Conservation (phyloP, 306 rosid genomes). For the Cercis canadensis region DNA sequence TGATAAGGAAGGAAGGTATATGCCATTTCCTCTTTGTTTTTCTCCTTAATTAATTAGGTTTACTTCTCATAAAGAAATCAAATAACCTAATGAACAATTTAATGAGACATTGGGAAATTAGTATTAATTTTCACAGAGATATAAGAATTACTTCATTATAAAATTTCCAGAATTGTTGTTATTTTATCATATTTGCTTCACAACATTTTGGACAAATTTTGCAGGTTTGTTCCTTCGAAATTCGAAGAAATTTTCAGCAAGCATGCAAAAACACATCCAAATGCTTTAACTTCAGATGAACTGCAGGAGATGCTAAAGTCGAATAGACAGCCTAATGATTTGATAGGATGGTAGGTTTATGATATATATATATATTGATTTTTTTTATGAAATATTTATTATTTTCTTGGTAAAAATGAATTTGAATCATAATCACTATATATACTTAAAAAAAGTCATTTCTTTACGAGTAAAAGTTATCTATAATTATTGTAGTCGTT, state of each 20-base stretch:
- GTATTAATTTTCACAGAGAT: no score
- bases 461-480: no score
- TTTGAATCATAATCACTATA: not conserved
- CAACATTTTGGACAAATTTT: not conserved
- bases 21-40: no score
- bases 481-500: no score
- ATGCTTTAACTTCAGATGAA: constrained; percentile 78
- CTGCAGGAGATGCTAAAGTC: constrained; percentile 55
- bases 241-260: constrained; percentile 82
- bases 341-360: constrained; percentile 66
- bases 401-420: not conserved
- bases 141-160: no score
- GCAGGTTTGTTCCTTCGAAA: constrained; percentile 74
- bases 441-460: not conserved
- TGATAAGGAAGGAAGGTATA: constrained; percentile 84
- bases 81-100: no score
- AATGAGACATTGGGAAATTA: no score
- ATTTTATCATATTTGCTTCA: no score
- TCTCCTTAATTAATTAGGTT: no score
- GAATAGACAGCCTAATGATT: constrained; percentile 70
- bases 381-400: no score
- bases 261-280: constrained; percentile 52
- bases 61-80: no score
- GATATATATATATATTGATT: not conserved
- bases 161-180: no score